A percentile compares a stretch with the other conserved stretches of the same genome.
Conservation (phyloP, 345 rosid species). For the Passiflora organensis region DNA sequence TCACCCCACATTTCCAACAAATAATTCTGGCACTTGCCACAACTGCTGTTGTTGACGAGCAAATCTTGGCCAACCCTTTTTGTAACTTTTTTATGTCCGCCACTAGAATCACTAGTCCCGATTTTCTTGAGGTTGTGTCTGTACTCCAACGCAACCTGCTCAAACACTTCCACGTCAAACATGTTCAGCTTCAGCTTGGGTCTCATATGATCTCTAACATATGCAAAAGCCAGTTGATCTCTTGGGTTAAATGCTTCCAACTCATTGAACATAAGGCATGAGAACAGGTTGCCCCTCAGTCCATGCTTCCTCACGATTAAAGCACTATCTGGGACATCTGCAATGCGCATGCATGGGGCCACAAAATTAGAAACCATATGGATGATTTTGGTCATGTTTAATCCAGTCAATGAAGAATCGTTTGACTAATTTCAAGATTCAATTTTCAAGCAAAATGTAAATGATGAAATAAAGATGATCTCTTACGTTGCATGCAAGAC, state of each 20-base stretch:
- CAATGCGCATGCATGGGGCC: too few relatives aligned
- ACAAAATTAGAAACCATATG: background rate
- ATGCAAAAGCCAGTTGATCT: conserved; percentile 79
- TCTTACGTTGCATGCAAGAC: background rate
- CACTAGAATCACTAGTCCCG: conserved; percentile 11
- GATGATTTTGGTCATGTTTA: background rate
- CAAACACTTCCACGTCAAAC: conserved; percentile 75
- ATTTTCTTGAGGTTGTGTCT: conserved; percentile 54
- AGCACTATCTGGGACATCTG: conserved; percentile 87
- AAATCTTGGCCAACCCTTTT: conserved; percentile 22
- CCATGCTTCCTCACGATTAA: conserved; percentile 66
- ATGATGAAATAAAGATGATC: background rate
- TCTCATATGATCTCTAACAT: conserved; percentile 54
- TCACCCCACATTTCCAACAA: conserved; percentile 61
- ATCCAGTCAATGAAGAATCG: background rate
- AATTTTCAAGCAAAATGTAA: background rate
- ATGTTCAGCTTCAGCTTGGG: conserved; percentile 62
- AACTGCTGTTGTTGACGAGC: conserved; percentile 28
- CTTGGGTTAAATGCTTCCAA: conserved; percentile 76
- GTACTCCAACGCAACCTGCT: conserved; percentile 61
- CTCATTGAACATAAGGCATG: conserved; percentile 80
- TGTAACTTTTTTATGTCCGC: conserved; percentile 9
- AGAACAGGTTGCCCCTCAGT: conserved; percentile 53
- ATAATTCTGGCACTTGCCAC: conserved; percentile 53
- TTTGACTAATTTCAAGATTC: background rate